Evolutionary conservation across 345 rosid species (phyloP).

Genomic region (Populus ilicifolia): DNA sequence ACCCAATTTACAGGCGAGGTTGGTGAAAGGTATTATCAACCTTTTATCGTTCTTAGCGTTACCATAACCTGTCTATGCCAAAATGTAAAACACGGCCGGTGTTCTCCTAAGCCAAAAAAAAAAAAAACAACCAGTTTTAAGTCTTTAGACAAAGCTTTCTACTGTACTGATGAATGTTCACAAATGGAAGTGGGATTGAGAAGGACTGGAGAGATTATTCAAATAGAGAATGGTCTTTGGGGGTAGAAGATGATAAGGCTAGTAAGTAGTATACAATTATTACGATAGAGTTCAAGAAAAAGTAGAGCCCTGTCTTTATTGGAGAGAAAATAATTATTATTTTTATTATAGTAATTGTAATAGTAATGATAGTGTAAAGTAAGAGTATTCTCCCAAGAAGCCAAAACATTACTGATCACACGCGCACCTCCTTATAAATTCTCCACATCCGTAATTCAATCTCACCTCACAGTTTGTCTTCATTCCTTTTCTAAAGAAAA

Average conservation of each 20-base stretch:
- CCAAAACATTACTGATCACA: not conserved
- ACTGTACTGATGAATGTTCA: not conserved
- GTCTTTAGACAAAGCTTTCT: too few species aligned
- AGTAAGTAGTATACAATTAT: not conserved
- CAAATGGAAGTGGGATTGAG: constrained; percentile 12
- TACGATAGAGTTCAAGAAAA: constrained; percentile 30
- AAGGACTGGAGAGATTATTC: constrained; percentile 4
- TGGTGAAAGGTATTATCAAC: constrained; percentile 48
- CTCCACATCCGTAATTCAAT: constrained; percentile 23
- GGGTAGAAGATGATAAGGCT: constrained; percentile 1
- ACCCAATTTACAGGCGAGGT: constrained; percentile 47
- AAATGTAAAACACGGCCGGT: not conserved
- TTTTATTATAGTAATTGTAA: constrained; percentile 2
- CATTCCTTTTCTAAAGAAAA: not conserved
- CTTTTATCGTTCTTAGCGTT: constrained; percentile 31
- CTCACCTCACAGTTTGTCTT: constrained; percentile 17
- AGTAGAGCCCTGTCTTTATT: constrained; percentile 59
- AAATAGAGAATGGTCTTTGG: constrained; percentile 2
- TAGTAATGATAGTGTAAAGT: not conserved
- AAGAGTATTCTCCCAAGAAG: constrained; percentile 1
- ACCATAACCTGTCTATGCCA: not conserved
- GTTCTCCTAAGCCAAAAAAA: too few species aligned
- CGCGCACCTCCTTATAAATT: constrained; percentile 34
- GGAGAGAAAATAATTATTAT: not conserved
- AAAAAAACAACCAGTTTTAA: too few species aligned